These are phyloP conservation scores for Blepharisma undulans DNA, from an alignment of 169 alveolate genomes.

Conservation along the genomic window DNA sequence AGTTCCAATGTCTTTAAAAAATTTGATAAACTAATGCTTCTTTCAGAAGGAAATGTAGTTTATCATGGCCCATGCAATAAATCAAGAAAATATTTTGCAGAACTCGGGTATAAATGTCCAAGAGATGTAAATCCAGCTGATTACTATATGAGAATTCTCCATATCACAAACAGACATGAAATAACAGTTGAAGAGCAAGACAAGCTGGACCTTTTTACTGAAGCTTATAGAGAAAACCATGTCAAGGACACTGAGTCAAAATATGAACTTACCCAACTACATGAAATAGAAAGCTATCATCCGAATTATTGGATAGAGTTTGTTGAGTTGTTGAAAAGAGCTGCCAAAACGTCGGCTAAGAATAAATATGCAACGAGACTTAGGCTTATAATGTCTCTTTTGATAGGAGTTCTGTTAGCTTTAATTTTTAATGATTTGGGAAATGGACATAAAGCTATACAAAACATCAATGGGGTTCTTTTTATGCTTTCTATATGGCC, in stretches of 20 bases:
- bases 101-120: conserved; percentile 67
- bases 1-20: conserved; percentile 66
- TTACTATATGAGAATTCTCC: conserved; percentile 45
- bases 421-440: conserved; percentile 1
- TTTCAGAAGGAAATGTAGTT: conserved; percentile 73
- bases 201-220: background rate
- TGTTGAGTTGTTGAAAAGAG: background rate
- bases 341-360: background rate
- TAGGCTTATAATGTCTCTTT: background rate
- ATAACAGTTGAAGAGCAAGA: conserved; percentile 40
- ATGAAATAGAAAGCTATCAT: background rate
- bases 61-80: conserved; percentile 58
- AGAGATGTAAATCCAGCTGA: conserved; percentile 65
- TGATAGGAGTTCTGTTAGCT: background rate
- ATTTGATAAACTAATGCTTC: conserved; percentile 73
- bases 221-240: background rate
- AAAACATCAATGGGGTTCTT: background rate
- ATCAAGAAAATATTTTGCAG: conserved; percentile 41
- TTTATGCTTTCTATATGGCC: background rate
- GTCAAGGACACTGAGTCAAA: background rate
- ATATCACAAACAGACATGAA: conserved; percentile 62
- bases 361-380: background rate
- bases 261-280: background rate
- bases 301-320: background rate
- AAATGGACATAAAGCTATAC: background rate